Conservation (phyloP, 106 monocot genomes). For the Acorus gramineus region DNA sequence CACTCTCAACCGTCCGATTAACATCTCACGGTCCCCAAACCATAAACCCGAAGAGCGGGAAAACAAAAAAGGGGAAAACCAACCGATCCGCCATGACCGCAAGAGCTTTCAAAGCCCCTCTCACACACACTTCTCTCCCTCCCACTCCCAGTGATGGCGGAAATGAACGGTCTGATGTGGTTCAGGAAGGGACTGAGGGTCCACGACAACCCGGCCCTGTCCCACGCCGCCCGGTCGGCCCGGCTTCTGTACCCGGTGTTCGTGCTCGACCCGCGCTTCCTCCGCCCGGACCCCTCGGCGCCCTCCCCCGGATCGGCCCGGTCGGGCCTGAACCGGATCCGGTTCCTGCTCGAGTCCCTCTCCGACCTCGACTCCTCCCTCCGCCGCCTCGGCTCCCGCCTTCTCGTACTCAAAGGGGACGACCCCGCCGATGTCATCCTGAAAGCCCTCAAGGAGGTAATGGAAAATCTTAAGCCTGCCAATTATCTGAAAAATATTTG, state of each 20-base stretch:
- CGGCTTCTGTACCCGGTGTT: conserved; percentile 67
- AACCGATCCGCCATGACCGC: too few species aligned
- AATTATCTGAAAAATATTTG: too few species aligned
- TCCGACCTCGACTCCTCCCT: conserved; percentile 63
- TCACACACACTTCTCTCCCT: too few species aligned
- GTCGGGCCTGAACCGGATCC: conserved; percentile 60
- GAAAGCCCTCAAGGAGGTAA: conserved; percentile 45
- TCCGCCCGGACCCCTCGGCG: conserved; percentile 58
- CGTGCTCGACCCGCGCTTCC: conserved; percentile 76
- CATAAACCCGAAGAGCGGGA: too few species aligned
- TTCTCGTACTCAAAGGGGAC: conserved; percentile 45
- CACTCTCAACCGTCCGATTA: too few species aligned
- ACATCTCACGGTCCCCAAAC: too few species aligned
- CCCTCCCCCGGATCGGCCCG: conserved; percentile 63
- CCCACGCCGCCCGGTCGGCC: conserved; percentile 25
- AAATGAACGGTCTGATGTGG: conserved; percentile 61
- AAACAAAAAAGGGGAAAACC: too few species aligned
- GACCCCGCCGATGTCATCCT: conserved; percentile 42
- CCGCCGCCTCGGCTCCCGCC: conserved; percentile 58
- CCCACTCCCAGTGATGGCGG: conserved; percentile 14
- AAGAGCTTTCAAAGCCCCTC: too few species aligned
- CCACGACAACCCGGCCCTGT: conserved; percentile 92
- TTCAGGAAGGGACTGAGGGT: conserved; percentile 84
- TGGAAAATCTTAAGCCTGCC: too few species aligned
- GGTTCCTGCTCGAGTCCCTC: conserved; percentile 69